Conservation (phyloP, 495 filamentous ascomycete species). For the Aspergillus sparsus region DNA sequence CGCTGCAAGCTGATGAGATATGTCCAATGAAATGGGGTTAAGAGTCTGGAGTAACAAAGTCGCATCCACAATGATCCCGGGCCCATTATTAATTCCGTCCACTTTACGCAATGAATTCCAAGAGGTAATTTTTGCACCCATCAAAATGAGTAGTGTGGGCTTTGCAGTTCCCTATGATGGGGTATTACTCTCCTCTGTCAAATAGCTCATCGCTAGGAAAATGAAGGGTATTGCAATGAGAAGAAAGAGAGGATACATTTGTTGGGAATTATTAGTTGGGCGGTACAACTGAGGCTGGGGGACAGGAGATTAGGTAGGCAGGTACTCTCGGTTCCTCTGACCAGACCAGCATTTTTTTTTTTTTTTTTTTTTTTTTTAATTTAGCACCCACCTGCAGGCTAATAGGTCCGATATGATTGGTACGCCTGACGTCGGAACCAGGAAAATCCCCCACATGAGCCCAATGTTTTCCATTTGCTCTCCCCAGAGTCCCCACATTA, state of each 20-base stretch:
- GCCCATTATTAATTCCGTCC: constrained; percentile 12
- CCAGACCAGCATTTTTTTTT: background rate
- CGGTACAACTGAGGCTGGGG: background rate
- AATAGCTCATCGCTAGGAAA: no score
- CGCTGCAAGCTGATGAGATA: constrained; percentile 1
- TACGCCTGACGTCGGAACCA: constrained; percentile 19
- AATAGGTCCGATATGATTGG: constrained; percentile 21
- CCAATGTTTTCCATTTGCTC: constrained; percentile 7
- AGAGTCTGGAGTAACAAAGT: background rate
- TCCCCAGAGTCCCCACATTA: constrained; percentile 28
- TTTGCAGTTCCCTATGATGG: no score
- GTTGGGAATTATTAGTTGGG: background rate
- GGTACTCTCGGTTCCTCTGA: background rate
- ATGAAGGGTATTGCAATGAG: no score
- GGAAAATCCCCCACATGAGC: constrained; percentile 32
- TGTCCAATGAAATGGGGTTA: constrained; percentile 9
- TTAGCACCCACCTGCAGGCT: constrained; percentile 8
- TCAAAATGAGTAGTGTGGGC: no score
- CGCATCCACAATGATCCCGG: background rate
- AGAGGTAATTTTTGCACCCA: no score
- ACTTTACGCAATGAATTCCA: background rate
- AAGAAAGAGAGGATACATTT: background rate
- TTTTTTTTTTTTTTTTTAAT: background rate
- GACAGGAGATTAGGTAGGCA: background rate
- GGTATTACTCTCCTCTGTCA: no score